phyloP scores from a whole-genome alignment of 306 rosid genomes.

The Clitoria ternatea region DNA sequence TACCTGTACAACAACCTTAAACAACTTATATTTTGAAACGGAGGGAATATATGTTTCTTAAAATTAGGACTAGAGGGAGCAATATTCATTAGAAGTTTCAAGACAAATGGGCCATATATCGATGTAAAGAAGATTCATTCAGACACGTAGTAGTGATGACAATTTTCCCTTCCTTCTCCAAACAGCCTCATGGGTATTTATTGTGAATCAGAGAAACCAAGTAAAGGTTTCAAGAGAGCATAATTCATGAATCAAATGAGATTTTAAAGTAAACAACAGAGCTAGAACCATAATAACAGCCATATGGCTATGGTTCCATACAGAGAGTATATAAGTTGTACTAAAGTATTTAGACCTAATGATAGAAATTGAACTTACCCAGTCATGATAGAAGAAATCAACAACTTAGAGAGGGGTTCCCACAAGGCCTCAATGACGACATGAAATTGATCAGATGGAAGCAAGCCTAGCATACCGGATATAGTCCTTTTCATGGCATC shows the following conservation, averaged over 20 bases:
- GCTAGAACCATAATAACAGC: not conserved
- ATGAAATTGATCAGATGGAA: constrained; percentile 86
- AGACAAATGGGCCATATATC: not conserved
- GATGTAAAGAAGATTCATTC: not conserved
- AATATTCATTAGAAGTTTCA: not conserved
- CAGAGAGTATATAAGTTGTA: not conserved
- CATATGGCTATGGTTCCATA: not conserved
- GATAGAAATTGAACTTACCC: constrained; percentile 51
- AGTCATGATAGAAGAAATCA: constrained; percentile 92
- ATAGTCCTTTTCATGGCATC: constrained; percentile 96
- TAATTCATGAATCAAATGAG: not conserved
- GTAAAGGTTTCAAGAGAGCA: not conserved
- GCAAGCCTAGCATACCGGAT: constrained; percentile 94
- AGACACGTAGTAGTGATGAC: not conserved
- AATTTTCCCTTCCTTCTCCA: not conserved
- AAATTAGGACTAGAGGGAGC: too few species aligned
- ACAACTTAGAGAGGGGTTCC: constrained; percentile 87
- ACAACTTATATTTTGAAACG: too few species aligned
- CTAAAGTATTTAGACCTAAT: not conserved
- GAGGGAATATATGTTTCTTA: too few species aligned
- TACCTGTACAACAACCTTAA: too few species aligned
- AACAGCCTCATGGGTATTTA: not conserved
- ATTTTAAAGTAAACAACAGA: not conserved
- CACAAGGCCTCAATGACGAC: constrained; percentile 87
- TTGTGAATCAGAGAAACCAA: not conserved